Evolutionary conservation across 2,329 filamentous ascomycete genomes (phyloP).

Genomic region (Neonectria coccinea): DNA sequence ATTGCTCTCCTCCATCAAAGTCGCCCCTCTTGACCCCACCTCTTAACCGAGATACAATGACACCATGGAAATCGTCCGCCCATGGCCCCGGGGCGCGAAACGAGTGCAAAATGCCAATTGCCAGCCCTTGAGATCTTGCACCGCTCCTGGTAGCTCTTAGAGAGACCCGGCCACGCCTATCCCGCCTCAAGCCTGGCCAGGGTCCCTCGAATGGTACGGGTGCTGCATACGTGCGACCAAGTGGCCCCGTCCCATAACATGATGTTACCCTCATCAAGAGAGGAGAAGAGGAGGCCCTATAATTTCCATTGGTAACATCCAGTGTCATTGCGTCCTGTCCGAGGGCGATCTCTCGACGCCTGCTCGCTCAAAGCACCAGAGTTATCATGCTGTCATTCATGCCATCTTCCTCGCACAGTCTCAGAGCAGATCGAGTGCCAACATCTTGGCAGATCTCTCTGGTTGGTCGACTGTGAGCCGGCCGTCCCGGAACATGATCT

Average conservation of each 20-base stretch:
- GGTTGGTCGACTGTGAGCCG: constrained; percentile 20
- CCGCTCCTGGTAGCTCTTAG: constrained; percentile 13
- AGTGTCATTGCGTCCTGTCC: constrained; percentile 15
- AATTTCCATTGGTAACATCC: constrained; percentile 19
- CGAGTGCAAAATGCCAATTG: constrained; percentile 21
- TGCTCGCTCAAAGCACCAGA: constrained; percentile 2
- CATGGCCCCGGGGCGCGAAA: constrained; percentile 9
- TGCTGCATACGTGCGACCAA: not conserved
- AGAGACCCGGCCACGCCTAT: constrained; percentile 29
- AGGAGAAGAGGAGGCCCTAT: constrained; percentile 8
- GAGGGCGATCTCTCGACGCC: constrained; percentile 19
- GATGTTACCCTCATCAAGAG: not conserved
- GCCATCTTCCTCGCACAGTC: constrained; percentile 18
- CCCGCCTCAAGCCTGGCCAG: constrained; percentile 8
- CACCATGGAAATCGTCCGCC: constrained; percentile 12
- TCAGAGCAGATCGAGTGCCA: constrained; percentile 15
- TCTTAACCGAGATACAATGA: constrained; percentile 27
- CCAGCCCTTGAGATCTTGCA: constrained; percentile 18
- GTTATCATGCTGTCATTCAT: constrained; percentile 18
- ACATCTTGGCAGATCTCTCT: constrained; percentile 20
- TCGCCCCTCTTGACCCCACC: constrained; percentile 12
- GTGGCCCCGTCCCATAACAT: not conserved
- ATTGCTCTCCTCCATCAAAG: constrained; percentile 5
- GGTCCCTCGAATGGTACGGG: no score
- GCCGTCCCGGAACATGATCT: constrained; percentile 17